Evolutionary conservation across 2,329 filamentous ascomycete genomes (phyloP).

Genomic region (Diaporthe vexans): DNA sequence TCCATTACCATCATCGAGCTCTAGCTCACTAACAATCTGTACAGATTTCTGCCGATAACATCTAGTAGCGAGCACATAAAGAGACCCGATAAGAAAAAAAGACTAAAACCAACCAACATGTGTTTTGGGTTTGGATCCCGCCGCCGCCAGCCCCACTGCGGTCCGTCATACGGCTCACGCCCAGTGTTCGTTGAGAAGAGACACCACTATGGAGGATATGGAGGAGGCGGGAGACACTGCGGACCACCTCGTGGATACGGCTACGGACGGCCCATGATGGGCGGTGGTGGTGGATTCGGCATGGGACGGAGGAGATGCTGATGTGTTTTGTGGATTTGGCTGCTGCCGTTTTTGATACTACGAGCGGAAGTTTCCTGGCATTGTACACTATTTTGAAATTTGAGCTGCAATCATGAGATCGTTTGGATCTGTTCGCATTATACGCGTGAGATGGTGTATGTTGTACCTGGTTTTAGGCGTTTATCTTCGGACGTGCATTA

Average conservation of each 20-base stretch:
- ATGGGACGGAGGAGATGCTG: conserved; percentile 16
- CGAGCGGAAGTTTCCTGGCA: no score
- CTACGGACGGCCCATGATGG: conserved; percentile 4
- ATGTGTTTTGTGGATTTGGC: no score
- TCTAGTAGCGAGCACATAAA: no score
- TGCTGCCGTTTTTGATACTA: no score
- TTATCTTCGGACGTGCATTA: no score
- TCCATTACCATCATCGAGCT: fast-evolving
- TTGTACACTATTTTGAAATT: no score
- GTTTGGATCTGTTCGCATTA: no score
- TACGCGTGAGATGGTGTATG: no score
- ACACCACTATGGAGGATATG: neutral
- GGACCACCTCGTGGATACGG: neutral
- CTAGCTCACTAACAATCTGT: neutral
- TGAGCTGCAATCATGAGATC: no score
- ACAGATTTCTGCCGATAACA: neutral
- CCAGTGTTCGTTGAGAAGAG: conserved; percentile 1
- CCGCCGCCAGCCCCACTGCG: neutral
- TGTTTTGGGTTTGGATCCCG: conserved; percentile 7
- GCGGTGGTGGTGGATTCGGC: neutral
- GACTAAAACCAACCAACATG: neutral
- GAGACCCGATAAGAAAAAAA: neutral
- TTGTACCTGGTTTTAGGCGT: no score
- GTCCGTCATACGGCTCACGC: neutral
- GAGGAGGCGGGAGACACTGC: neutral